phyloP scores from a whole-genome alignment of 2,329 filamentous ascomycete genomes.

The Paecilomyces sp. region DNA sequence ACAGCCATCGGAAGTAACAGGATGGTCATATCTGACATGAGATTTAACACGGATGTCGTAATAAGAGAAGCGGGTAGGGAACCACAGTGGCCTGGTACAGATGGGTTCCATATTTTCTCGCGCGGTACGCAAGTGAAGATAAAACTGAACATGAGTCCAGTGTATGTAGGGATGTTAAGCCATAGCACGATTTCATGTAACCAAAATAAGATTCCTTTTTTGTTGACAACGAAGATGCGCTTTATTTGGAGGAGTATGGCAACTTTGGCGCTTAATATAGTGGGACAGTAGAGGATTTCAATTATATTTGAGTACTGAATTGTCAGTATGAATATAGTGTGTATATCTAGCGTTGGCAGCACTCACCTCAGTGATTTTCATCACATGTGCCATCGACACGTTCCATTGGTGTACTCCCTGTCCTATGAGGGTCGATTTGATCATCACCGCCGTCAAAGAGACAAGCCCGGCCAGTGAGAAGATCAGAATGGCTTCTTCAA shows the following conservation, averaged over 20 bases:
- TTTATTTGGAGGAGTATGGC: conserved; percentile 2
- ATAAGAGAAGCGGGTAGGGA: not conserved
- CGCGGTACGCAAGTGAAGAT: conserved; percentile 1
- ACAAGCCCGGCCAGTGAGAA: conserved; percentile 1
- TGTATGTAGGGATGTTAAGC: not conserved
- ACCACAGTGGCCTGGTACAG: conserved; percentile 1
- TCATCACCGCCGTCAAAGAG: conserved; percentile 1
- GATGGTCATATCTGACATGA: not conserved
- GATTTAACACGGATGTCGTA: conserved; percentile 1
- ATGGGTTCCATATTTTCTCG: conserved; percentile 2
- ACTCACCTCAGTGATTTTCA: conserved; percentile 1
- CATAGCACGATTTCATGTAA: conserved; percentile 2
- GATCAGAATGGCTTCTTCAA: conserved; percentile 1
- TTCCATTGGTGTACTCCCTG: conserved; percentile 4
- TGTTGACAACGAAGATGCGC: conserved; percentile 3
- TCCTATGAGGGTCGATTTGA: not conserved
- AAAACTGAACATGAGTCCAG: conserved; percentile 2
- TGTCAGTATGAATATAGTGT: not conserved
- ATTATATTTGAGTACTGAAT: conserved; percentile 3
- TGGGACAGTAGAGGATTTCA: conserved; percentile 2
- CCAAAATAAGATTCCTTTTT: conserved; percentile 1
- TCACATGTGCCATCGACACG: conserved; percentile 1
- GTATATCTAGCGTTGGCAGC: not conserved
- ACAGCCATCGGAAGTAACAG: conserved; percentile 1
- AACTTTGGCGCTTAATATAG: conserved; percentile 2